These are phyloP conservation scores for Suhomyces emberorum DNA, from an alignment of 805 yeast species.

Conservation along the genomic window DNA sequence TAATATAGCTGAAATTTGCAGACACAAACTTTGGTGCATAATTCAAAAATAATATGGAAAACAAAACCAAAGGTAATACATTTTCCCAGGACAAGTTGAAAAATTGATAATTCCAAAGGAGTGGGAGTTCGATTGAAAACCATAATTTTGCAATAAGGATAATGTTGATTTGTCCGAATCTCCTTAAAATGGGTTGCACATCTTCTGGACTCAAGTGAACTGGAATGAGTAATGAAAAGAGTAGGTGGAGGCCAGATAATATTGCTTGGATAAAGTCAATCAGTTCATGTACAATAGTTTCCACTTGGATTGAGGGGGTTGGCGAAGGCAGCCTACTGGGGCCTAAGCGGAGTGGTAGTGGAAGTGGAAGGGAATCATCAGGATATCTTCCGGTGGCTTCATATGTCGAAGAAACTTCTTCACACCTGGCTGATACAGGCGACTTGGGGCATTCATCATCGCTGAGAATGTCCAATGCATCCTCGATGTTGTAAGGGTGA, in stretches of 20 bases:
- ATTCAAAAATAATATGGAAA: slow-evolving; percentile 2
- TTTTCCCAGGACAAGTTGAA: slow-evolving; percentile 11
- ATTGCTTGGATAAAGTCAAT: slow-evolving; percentile 5
- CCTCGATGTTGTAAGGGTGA: slow-evolving; percentile 19
- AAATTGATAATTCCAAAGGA: slow-evolving; percentile 16
- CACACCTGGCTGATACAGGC: neutral
- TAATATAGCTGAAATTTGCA: slow-evolving; percentile 1
- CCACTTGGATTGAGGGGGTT: neutral
- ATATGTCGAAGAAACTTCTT: too few species aligned
- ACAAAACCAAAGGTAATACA: slow-evolving; percentile 7
- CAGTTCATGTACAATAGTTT: slow-evolving; percentile 1
- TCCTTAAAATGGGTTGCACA: neutral
- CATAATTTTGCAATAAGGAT: slow-evolving; percentile 8
- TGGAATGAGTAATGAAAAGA: slow-evolving; percentile 15
- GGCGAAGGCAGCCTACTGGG: neutral
- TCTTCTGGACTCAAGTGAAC: slow-evolving; percentile 3
- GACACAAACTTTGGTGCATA: slow-evolving; percentile 1
- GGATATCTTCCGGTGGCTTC: too few species aligned
- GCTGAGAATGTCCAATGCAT: slow-evolving; percentile 19
- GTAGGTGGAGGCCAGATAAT: slow-evolving; percentile 10
- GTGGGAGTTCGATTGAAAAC: slow-evolving; percentile 18
- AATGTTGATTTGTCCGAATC: neutral
- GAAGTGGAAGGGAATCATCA: neutral
- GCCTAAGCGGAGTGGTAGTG: neutral
- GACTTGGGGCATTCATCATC: slow-evolving; percentile 11